Percentiles rank a stretch among this genome's conserved stretches.
These are phyloP conservation scores for Aphanocladium album DNA, from an alignment of 2,329 filamentous ascomycete species.

Conservation along the genomic window DNA sequence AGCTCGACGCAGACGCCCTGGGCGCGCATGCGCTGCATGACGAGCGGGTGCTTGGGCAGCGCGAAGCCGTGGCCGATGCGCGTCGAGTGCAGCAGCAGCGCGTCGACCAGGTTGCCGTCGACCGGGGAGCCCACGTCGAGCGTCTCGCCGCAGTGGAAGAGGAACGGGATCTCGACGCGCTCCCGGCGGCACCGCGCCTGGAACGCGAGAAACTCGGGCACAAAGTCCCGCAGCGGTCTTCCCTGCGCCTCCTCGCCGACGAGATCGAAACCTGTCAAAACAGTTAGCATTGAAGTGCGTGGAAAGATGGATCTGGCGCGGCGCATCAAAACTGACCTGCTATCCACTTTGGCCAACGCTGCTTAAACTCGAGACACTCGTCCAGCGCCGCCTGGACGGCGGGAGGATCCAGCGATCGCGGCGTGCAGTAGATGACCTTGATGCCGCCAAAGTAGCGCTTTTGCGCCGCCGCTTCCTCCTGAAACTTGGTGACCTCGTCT, in stretches of 20 bases:
- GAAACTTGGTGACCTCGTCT: constrained; percentile 47
- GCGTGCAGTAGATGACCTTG: constrained; percentile 69
- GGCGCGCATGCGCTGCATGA: constrained; percentile 62
- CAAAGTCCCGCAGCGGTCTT: constrained; percentile 51
- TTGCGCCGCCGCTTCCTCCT: constrained; percentile 23
- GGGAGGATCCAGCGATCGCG: constrained; percentile 49
- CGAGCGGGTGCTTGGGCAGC: constrained; percentile 58
- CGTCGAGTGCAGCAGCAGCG: constrained; percentile 59
- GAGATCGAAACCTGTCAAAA: constrained; percentile 54
- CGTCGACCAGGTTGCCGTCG: constrained; percentile 65
- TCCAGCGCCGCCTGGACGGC: constrained; percentile 48
- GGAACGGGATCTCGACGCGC: constrained; percentile 58
- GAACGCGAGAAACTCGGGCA: constrained; percentile 53
- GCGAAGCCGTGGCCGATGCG: constrained; percentile 73
- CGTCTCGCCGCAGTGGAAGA: constrained; percentile 75
- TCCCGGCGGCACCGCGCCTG: constrained; percentile 42
- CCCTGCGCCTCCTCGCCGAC: constrained; percentile 64
- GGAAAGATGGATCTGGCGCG: neutral
- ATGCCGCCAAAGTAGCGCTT: constrained; percentile 52
- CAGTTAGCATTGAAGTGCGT: neutral
- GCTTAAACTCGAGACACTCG: constrained; percentile 59
- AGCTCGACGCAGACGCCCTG: constrained; percentile 66
- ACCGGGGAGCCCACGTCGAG: constrained; percentile 59
- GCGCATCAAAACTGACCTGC: constrained; percentile 35
- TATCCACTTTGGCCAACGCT: constrained; percentile 51